Evolutionary conservation across 768 basidiomycete species (phyloP), one percentile per base, ranked within the genome.

Genomic region (Collybia sordida): DNA sequence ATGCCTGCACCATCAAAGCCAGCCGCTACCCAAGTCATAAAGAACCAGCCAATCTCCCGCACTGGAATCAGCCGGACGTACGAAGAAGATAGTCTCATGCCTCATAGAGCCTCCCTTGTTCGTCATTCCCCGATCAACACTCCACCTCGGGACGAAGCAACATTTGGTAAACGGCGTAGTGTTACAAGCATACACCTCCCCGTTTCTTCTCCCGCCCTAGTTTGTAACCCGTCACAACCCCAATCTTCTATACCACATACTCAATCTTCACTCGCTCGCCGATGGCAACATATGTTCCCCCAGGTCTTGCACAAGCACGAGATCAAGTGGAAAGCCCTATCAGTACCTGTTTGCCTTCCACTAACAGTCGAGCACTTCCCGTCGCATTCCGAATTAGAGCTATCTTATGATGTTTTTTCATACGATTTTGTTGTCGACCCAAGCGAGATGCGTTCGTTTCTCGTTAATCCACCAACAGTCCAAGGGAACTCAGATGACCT

Each of bases 281-380:
- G 94, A 17, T 98, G 95, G 94, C 85, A 95, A 56, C 92, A 96
- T 62, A 80, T 88, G 52, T 86, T 89, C 60, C 85, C 93, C 0
- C 77, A 78, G 15, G 81, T 85, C 6, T 65, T 80, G 21, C 86
- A 82, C 62, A 88, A 92, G 64, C 85, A 93, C 52, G 86, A 95
- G 39, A 79, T 94, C 66, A 97, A 98, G 64, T 98, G 96, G 96
- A 83, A 81, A 55, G 86, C 86, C 8, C 84, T 94, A 63, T 78
- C 86, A 44, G 88, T 90, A 0, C 94, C 95, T 0, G 81, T 84
- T 9, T 95, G 91, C 59, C 78, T 98, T 1, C 96, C 96, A 5
- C 77, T 98, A 44, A 94, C 94, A 0, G 87, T 90, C 11, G 94
- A 96, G 60, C 83, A 92, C 60, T 86, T 96, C 56, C 95, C 96